Conservation (phyloP, 495 filamentous ascomycete species). For the Ascodesmis nigricans region DNA sequence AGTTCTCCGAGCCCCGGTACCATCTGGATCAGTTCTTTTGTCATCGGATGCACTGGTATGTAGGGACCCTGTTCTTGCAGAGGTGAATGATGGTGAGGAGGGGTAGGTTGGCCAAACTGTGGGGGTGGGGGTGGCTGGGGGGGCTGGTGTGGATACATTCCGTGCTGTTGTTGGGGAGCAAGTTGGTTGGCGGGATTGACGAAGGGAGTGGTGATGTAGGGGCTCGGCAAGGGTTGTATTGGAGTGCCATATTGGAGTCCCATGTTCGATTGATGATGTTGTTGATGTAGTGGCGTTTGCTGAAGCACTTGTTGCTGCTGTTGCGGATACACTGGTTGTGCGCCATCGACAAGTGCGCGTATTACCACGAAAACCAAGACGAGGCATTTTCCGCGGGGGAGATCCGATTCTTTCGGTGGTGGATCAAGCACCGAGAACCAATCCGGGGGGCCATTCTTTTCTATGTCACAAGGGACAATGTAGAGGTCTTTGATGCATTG, state of each 20-base stretch:
- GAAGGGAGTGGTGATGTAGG: too few species aligned
- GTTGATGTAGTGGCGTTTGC: constrained; percentile 2
- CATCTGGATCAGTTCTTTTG: constrained; percentile 15
- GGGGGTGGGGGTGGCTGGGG: not conserved
- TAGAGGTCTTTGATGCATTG: constrained; percentile 21
- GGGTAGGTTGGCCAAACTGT: not conserved
- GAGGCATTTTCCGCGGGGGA: constrained; percentile 13
- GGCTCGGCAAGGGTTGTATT: too few species aligned
- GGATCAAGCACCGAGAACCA: constrained; percentile 21
- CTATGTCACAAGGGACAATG: constrained; percentile 18
- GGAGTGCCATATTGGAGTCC: too few species aligned
- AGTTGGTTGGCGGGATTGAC: too few species aligned
- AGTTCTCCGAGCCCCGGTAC: constrained; percentile 15
- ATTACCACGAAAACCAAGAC: constrained; percentile 20
- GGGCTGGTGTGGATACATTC: not conserved
- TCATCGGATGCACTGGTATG: constrained; percentile 9
- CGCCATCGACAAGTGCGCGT: constrained; percentile 12
- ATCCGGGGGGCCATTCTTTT: constrained; percentile 19
- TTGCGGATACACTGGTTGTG: constrained; percentile 10
- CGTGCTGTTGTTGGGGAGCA: constrained; percentile 8
- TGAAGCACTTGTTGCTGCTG: constrained; percentile 1
- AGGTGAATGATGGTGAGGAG: not conserved
- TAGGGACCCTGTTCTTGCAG: constrained; percentile 3
- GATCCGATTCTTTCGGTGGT: constrained; percentile 12
- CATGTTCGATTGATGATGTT: constrained; percentile 10